Evolutionary conservation across 164 flowering plant genomes (phyloP), one percentile per base, ranked within the genome.

Genomic region (Vitis labrusca): DNA sequence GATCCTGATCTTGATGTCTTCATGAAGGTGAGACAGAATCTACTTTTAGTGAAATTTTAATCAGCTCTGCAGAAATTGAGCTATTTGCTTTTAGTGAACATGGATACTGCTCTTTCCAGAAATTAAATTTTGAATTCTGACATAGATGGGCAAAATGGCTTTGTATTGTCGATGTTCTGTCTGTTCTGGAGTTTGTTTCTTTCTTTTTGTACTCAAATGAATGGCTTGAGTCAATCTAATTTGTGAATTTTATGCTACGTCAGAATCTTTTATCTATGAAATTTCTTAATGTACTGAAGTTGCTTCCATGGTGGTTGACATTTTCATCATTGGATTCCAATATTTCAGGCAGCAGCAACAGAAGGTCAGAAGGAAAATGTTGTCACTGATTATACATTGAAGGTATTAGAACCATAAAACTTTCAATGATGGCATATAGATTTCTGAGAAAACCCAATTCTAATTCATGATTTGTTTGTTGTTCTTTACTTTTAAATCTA

Each of bases 1-100:
- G 86, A 85, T 67, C 81, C 85, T 16, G 85, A 85, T 63, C 54
- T 83, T 27, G 89, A 85, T 72, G 50, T 83, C 55, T 83, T 23
- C 76, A 85, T 83, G 86, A 85, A 85, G 85, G 88, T 83, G 52
- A 61, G 49, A 29, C 19, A 17, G 3, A 17, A 17, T 17, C 19
- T 17, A 13, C 47, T 4, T 8, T 23, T 19, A 1, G 57, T 9
- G n/a, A 2, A 1, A 4, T 23, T 19, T 19, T 19, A 19, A 19
- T 19, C 23, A 19, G 23, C 23, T 19, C 23, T 19, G 23, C 23
- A 19, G 23, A 19, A 19, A 19, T 64, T 64, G 27, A 50, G 53
- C 23, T 14, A 50, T 13, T 44, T 15, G 6, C 6, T 50, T 19
- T 17, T 66, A 1, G 27, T 23, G 27, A 23, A 23, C 27, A 23